Conservation (phyloP, 768 basidiomycete genomes). For the Pleurotus eryngii region DNA sequence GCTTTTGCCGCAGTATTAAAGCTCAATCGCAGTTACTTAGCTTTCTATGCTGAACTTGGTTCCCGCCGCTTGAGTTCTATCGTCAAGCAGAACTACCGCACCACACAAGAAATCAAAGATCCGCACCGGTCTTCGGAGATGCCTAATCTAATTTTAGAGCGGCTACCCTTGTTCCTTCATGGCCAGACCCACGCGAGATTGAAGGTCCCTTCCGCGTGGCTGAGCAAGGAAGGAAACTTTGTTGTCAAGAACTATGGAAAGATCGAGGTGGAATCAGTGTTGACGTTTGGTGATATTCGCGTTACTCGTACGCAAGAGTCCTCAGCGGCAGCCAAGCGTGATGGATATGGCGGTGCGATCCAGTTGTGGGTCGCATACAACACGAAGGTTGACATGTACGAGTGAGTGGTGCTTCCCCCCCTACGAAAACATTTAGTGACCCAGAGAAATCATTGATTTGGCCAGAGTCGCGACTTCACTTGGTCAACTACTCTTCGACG, state of each 20-base stretch:
- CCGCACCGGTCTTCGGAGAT: constrained; percentile 48
- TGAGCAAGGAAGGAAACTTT: constrained; percentile 62
- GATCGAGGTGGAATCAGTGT: constrained; percentile 56
- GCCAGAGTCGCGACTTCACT: constrained; percentile 80
- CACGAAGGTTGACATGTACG: constrained; percentile 83
- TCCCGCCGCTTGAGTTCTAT: constrained; percentile 68
- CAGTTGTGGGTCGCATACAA: constrained; percentile 77
- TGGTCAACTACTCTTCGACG: constrained; percentile 74
- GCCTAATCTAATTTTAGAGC: constrained; percentile 68
- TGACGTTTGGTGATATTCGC: constrained; percentile 49
- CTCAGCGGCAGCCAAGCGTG: constrained; percentile 64
- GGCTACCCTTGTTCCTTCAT: constrained; percentile 87
- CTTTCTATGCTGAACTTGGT: constrained; percentile 76
- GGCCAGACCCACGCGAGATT: constrained; percentile 75
- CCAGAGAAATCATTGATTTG: background rate
- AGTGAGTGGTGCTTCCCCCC: constrained; percentile 51
- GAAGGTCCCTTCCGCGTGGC: constrained; percentile 62
- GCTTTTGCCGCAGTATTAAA: background rate
- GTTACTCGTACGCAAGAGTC: constrained; percentile 59
- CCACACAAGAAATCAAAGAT: constrained; percentile 46
- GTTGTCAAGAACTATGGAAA: constrained; percentile 67
- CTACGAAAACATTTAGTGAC: background rate
- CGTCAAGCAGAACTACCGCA: constrained; percentile 75
- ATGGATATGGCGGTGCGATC: constrained; percentile 49
- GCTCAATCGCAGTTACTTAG: constrained; percentile 29